Evolutionary conservation across 139 green algal species (phyloP).

Genomic region (Chlamydomonas schloesseri): DNA sequence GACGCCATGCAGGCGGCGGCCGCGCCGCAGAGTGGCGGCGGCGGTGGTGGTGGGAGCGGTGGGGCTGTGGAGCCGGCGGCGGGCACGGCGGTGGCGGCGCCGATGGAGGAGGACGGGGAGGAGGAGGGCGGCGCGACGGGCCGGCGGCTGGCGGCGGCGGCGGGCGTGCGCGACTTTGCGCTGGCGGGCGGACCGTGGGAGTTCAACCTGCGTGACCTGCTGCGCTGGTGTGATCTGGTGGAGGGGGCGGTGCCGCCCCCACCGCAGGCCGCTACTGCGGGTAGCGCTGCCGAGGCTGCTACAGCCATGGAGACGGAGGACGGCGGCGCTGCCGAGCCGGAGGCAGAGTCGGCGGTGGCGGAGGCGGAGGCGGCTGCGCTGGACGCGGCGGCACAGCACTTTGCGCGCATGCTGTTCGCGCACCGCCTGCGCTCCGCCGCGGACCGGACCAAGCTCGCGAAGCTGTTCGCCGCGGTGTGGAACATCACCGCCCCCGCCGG

Average conservation of each 20-base stretch:
- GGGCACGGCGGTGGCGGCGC: neutral
- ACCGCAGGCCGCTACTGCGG: constrained; percentile 3
- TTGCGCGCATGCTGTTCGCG: constrained; percentile 81
- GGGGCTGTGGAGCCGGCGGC: neutral
- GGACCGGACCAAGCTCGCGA: constrained; percentile 72
- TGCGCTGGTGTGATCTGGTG: constrained; percentile 95
- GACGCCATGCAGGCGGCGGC: constrained; percentile 70
- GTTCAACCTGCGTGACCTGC: constrained; percentile 98
- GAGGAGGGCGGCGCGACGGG: neutral
- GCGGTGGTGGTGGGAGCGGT: too few species aligned
- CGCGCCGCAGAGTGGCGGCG: too few species aligned
- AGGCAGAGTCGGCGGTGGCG: neutral
- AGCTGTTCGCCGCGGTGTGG: constrained; percentile 70
- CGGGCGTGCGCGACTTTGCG: constrained; percentile 68
- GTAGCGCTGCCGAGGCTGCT: constrained; percentile 7
- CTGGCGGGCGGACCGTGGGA: constrained; percentile 93
- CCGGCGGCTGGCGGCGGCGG: neutral
- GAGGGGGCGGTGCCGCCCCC: constrained; percentile 52
- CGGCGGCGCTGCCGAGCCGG: neutral
- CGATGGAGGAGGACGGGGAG: neutral
- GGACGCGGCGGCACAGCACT: constrained; percentile 73
- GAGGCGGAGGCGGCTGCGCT: constrained; percentile 41
- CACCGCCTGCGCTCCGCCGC: constrained; percentile 82
- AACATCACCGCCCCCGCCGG: constrained; percentile 28
- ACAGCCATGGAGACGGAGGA: constrained; percentile 7